These are phyloP conservation scores for Hyaloscypha hepaticicola DNA, from an alignment of 495 filamentous ascomycete genomes.

Conservation along the genomic window DNA sequence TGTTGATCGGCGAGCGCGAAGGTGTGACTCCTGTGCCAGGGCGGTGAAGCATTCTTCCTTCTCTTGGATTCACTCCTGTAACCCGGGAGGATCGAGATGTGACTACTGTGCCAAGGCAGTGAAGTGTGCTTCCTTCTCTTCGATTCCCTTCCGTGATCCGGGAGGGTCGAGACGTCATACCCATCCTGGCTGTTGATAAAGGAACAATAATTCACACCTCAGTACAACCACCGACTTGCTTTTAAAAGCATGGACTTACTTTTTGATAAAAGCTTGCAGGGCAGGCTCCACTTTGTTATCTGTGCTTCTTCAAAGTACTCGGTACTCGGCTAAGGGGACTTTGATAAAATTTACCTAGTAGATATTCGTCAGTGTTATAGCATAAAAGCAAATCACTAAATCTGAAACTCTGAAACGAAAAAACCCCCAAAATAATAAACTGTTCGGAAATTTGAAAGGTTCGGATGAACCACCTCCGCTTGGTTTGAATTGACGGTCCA, in stretches of 20 bases:
- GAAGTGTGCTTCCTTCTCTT: not conserved
- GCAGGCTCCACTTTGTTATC: not conserved
- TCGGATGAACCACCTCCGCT: not conserved
- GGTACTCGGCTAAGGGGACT: not conserved
- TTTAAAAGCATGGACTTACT: not conserved
- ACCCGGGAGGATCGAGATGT: not conserved
- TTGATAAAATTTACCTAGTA: not conserved
- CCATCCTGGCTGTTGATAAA: not conserved
- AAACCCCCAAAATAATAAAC: not conserved
- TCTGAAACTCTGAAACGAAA: not conserved
- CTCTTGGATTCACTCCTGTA: not conserved
- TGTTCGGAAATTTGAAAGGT: not conserved
- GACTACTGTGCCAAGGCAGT: no score
- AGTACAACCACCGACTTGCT: not conserved
- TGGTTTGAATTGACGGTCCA: not conserved
- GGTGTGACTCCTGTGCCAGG: no score
- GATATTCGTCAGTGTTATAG: not conserved
- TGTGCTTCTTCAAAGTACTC: not conserved
- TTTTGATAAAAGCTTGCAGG: no score
- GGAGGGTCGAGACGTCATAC: not conserved
- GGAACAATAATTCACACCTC: not conserved
- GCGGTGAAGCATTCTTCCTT: no score
- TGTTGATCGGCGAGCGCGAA: no score
- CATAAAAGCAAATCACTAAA: not conserved
- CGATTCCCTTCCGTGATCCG: not conserved